Conservation (phyloP, 805 yeast species). For the Teunomyces lycoperdinae region DNA sequence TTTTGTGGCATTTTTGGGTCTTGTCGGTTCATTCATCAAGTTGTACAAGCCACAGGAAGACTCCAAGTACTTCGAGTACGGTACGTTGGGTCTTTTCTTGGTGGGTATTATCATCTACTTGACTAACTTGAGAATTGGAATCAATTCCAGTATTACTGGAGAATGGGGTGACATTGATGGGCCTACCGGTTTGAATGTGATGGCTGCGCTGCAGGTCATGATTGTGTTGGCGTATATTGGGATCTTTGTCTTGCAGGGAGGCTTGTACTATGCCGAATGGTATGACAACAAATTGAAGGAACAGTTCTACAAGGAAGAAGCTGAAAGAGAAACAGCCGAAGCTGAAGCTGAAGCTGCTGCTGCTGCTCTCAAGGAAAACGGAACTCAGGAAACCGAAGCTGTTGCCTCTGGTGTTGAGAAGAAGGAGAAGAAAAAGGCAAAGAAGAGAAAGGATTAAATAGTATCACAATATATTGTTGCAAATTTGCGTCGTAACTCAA, state of each 20-base stretch:
- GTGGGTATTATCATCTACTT: constrained; percentile 74
- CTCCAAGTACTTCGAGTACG: constrained; percentile 85
- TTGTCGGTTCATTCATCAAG: constrained; percentile 70
- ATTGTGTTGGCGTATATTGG: constrained; percentile 70
- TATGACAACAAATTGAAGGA: constrained; percentile 40
- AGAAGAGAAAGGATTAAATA: constrained; percentile 3
- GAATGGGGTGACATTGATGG: constrained; percentile 94
- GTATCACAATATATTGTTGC: not conserved
- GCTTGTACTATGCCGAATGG: constrained; percentile 82
- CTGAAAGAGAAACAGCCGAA: constrained; percentile 13
- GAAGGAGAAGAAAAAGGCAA: constrained; percentile 7
- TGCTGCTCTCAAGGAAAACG: not conserved
- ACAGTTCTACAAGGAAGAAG: constrained; percentile 31
- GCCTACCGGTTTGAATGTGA: constrained; percentile 81
- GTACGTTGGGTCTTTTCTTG: constrained; percentile 71
- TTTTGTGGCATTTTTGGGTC: constrained; percentile 58
- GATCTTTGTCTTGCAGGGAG: constrained; percentile 80
- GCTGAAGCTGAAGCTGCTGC: constrained; percentile 1
- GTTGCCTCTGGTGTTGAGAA: constrained; percentile 9
- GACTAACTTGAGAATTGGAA: constrained; percentile 82
- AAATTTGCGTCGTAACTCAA: not conserved
- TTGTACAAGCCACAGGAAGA: constrained; percentile 86
- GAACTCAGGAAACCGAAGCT: constrained; percentile 5
- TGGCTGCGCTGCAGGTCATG: constrained; percentile 86
- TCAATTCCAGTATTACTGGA: constrained; percentile 62